phyloP scores from a whole-genome alignment of 2,329 filamentous ascomycete species.

The Pestalotiopsis sp. region DNA sequence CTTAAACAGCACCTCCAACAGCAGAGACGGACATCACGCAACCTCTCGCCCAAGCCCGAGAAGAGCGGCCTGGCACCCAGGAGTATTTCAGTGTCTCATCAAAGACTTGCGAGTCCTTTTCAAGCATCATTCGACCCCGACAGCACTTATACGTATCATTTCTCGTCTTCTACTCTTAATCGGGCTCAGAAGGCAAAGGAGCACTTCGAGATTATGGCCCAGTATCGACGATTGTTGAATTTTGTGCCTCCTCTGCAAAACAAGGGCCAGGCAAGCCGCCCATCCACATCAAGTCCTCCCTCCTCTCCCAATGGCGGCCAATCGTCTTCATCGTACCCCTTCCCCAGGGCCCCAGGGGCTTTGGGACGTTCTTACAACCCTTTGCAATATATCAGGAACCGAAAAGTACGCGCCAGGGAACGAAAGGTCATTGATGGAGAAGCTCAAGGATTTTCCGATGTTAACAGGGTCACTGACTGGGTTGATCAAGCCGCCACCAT shows the following conservation, averaged over 20 bases:
- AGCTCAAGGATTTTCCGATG: slow-evolving; percentile 76
- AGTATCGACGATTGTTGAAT: slow-evolving; percentile 82
- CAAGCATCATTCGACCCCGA: slow-evolving; percentile 54
- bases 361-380: slow-evolving; percentile 84
- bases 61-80: slow-evolving; percentile 41
- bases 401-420: slow-evolving; percentile 81
- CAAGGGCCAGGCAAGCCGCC: slow-evolving; percentile 33
- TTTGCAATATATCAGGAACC: slow-evolving; percentile 88
- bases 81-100: slow-evolving; percentile 42
- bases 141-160: slow-evolving; percentile 60
- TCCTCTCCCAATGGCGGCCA: slow-evolving; percentile 38
- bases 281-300: slow-evolving; percentile 44
- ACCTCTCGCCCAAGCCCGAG: slow-evolving; percentile 60
- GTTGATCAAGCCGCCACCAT: slow-evolving; percentile 67
- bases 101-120: slow-evolving; percentile 46
- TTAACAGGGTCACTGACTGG: slow-evolving; percentile 74
- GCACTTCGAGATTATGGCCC: slow-evolving; percentile 82
- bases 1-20: slow-evolving; percentile 73
- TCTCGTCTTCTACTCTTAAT: slow-evolving; percentile 79
- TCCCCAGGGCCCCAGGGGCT: slow-evolving; percentile 33
- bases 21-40: slow-evolving; percentile 66
- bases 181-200: slow-evolving; percentile 84
- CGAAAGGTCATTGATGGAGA: slow-evolving; percentile 75
- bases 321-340: slow-evolving; percentile 30
- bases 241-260: slow-evolving; percentile 74